Evolutionary conservation across 208 protist genomes (phyloP), one percentile per base, ranked within the genome.

Genomic region (Crithidia bombi): DNA sequence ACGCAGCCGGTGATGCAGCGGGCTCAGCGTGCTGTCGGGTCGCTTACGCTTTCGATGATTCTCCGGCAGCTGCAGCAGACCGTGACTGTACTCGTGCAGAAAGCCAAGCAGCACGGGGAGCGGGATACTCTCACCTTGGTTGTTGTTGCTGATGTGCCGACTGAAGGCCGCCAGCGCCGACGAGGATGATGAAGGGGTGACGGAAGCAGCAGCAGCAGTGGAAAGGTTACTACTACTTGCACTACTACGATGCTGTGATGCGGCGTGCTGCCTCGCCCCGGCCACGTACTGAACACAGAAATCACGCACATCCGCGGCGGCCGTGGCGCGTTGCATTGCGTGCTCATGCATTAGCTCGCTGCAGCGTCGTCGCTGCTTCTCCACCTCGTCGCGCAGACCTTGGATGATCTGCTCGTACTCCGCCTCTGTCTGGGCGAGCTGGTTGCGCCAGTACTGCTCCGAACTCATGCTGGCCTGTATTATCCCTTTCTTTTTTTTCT

Each of bases 71-170:
- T 82, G 85, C 33, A 93, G 71, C 26, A 96, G 71, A 28, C 91
- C 91, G 43, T 88, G 81, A 51, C 86, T 96, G 81, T 93, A 93
- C 58, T 83, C 68, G 64, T 92, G 86, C 33, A 96, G 67, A 54
- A 92, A 93, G 49, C 79, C 30, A 25, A 92, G 52, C 17, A 96
- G 46, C 11, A 49, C 51, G 6, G 73, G 41, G 19, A 91, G 51
- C 0, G 91, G 88, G 47, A 96, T 78, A 26, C 52, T 69, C 3
- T 85, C 77, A 11, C 47, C 44, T n/a, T n/a, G n/a, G 2, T 56
- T 50, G 4, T 32, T 62, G 50, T 17, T 56, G 5, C 50, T 33
- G 46, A 38, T 63, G 12, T n/a, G 36, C 30, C 49, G 41, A 26
- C 17, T 1, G 21, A 30, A 39, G 23, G 19, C 44, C 66, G n/a